Conservation (phyloP, 345 rosid genomes). For the Eucalyptus polybractea region DNA sequence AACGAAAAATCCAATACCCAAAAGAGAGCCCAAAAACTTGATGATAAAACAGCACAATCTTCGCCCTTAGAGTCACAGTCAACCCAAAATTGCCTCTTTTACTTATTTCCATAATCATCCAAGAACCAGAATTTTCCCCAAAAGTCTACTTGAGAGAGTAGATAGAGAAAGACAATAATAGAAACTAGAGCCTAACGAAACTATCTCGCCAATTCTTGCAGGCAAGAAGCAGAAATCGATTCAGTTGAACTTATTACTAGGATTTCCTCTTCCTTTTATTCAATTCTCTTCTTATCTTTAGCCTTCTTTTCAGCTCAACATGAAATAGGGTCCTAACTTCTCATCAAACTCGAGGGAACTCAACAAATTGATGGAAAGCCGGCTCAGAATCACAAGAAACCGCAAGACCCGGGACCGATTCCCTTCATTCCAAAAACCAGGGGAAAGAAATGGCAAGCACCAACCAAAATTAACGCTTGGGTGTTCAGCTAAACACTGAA, state of each 20-base stretch:
- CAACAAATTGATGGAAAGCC: background rate
- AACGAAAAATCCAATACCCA: background rate
- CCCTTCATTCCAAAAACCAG: background rate
- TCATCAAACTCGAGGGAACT: background rate
- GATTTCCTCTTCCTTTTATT: background rate
- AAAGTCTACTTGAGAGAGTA: background rate
- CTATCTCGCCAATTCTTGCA: background rate
- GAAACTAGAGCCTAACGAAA: background rate
- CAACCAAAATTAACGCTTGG: background rate
- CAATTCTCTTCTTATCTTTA: background rate
- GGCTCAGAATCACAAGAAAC: background rate
- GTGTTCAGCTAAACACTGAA: background rate
- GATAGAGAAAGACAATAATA: background rate
- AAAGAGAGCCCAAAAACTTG: background rate
- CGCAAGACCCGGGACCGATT: background rate
- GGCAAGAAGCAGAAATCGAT: background rate
- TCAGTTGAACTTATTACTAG: background rate
- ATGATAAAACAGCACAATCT: background rate
- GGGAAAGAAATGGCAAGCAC: background rate
- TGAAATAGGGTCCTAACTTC: background rate
- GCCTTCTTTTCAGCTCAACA: background rate
- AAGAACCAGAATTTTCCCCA: background rate
- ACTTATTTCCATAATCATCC: background rate
- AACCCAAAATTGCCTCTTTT: background rate
- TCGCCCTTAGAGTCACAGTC: background rate